Percentiles rank a stretch among this genome's conserved stretches.
Conservation (phyloP, 768 basidiomycete species). For the Vararia minispora region DNA sequence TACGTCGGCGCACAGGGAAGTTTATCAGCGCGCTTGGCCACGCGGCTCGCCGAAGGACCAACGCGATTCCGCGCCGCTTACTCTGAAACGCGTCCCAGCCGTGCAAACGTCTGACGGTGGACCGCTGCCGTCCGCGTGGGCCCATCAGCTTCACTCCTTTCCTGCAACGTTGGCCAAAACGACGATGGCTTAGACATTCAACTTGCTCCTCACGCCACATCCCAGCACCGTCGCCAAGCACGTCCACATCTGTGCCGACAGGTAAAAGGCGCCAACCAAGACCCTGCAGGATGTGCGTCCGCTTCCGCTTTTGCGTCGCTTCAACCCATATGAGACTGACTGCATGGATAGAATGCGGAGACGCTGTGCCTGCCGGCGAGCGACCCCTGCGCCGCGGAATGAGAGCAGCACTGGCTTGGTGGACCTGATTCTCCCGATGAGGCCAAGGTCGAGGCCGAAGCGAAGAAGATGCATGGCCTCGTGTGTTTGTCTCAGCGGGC, state of each 20-base stretch:
- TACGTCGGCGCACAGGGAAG: constrained; percentile 57
- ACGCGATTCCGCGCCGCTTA: too few species aligned
- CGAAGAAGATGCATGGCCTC: constrained; percentile 87
- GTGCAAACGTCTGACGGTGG: too few species aligned
- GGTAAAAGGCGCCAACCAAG: constrained; percentile 48
- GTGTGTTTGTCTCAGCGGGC: too few species aligned
- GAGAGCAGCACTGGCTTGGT: constrained; percentile 71
- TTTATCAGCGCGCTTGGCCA: constrained; percentile 53
- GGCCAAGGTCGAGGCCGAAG: constrained; percentile 68
- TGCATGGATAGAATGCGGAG: constrained; percentile 44
- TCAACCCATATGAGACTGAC: not conserved
- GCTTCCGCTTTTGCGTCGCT: too few species aligned
- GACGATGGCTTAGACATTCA: constrained; percentile 31
- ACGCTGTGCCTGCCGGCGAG: constrained; percentile 50
- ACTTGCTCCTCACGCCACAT: constrained; percentile 46
- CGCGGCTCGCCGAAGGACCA: constrained; percentile 66
- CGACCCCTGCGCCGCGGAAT: constrained; percentile 63
- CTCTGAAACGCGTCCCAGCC: too few species aligned
- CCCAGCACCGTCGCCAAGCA: constrained; percentile 42
- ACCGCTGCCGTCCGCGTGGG: too few species aligned
- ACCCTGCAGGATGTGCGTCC: constrained; percentile 49
- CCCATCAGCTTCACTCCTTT: too few species aligned
- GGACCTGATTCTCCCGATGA: constrained; percentile 66
- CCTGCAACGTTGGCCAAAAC: too few species aligned
- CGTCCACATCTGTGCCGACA: constrained; percentile 48